phyloP scores from a whole-genome alignment of 768 basidiomycete genomes.

The Leccinum variicolor region DNA sequence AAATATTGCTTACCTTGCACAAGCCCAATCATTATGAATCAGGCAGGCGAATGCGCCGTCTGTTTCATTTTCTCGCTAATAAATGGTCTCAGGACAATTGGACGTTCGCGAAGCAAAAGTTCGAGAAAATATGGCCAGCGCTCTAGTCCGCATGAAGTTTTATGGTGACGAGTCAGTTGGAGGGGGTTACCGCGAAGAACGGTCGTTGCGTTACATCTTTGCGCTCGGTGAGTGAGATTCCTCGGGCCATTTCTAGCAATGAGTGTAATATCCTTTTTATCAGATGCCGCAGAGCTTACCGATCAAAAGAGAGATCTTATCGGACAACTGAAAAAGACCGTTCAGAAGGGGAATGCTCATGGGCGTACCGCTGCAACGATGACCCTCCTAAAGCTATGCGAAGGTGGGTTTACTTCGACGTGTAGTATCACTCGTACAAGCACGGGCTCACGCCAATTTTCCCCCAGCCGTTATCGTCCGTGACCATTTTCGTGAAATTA shows the following conservation, averaged over 20 bases:
- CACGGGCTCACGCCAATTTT: neutral
- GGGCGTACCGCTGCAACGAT: neutral
- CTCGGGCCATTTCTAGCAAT: neutral
- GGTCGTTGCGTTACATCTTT: neutral
- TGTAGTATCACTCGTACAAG: neutral
- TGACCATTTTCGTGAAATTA: neutral
- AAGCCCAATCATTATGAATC: neutral
- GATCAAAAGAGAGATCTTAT: neutral
- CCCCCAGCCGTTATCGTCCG: neutral
- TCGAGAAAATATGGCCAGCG: neutral
- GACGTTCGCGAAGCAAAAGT: neutral
- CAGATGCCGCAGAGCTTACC: neutral
- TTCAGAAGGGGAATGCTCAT: neutral
- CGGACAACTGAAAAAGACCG: neutral
- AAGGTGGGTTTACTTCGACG: neutral
- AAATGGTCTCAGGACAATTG: neutral
- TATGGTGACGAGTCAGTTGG: neutral
- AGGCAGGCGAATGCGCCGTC: neutral
- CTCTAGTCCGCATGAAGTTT: neutral
- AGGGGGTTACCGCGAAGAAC: neutral
- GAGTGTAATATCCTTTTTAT: neutral
- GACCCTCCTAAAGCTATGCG: neutral
- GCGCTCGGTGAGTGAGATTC: neutral
- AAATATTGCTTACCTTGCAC: neutral
- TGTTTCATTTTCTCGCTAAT: neutral